phyloP scores from a whole-genome alignment of 495 filamentous ascomycete genomes.

The Neurospora terricola region DNA sequence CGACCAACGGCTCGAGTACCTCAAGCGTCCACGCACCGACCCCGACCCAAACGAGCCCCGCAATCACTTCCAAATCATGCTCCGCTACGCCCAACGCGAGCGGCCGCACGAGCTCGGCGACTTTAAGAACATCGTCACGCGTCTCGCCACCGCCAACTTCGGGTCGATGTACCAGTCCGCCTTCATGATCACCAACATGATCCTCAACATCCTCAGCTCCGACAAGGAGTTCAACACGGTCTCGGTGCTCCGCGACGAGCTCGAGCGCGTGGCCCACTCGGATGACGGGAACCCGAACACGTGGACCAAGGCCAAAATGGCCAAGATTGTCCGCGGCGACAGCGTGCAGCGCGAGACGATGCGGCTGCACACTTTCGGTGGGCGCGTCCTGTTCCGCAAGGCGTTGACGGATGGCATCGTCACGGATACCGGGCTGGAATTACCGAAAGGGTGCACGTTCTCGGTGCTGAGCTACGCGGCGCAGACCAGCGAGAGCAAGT shows the following conservation, averaged over 20 bases:
- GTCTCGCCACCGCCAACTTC: slow-evolving; percentile 18
- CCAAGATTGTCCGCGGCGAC: slow-evolving; percentile 26
- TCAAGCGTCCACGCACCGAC: not conserved
- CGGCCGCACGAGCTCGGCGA: slow-evolving; percentile 23
- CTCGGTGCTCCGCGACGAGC: slow-evolving; percentile 24
- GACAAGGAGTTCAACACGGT: slow-evolving; percentile 28
- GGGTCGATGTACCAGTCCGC: slow-evolving; percentile 21
- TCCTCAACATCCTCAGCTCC: slow-evolving; percentile 22
- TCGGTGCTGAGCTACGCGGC: slow-evolving; percentile 18
- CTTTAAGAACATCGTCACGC: slow-evolving; percentile 18
- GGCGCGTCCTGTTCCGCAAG: slow-evolving; percentile 22
- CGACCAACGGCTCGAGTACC: not conserved
- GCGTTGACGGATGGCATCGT: slow-evolving; percentile 15
- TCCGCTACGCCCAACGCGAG: slow-evolving; percentile 22
- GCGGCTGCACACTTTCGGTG: slow-evolving; percentile 24
- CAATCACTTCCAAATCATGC: slow-evolving; percentile 30
- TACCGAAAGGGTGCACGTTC: slow-evolving; percentile 22
- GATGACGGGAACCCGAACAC: not conserved
- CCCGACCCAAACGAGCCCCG: slow-evolving; percentile 11
- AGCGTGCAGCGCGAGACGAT: slow-evolving; percentile 34
- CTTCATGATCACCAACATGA: slow-evolving; percentile 12
- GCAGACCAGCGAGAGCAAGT: slow-evolving; percentile 23
- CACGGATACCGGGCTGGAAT: slow-evolving; percentile 22
- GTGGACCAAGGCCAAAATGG: slow-evolving; percentile 26
- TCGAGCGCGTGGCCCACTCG: slow-evolving; percentile 3